Percentiles rank a stretch among this genome's conserved stretches.
Evolutionary conservation across 768 basidiomycete species (phyloP).

Genomic region (Amyloporia xantha): DNA sequence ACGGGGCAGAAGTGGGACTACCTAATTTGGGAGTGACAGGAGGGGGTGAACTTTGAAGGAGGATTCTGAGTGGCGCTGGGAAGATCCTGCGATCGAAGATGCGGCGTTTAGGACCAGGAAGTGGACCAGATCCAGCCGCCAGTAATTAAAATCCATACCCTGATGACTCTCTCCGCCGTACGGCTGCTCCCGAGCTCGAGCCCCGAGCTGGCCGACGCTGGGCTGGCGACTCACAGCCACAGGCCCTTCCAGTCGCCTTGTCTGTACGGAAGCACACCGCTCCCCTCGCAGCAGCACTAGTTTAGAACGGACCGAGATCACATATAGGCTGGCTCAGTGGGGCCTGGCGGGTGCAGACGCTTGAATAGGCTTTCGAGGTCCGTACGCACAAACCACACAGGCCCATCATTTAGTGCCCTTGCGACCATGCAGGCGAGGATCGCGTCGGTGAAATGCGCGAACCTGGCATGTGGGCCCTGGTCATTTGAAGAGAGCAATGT

Average conservation of each 20-base stretch:
- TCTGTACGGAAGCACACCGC: not conserved
- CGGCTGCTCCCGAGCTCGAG: too few relatives aligned
- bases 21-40: not conserved
- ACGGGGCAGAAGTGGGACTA: not conserved
- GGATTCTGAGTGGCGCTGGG: not conserved
- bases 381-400: not conserved
- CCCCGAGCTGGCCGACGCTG: too few relatives aligned
- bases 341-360: not conserved
- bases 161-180: too few relatives aligned
- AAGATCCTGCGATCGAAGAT: conserved; percentile 9
- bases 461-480: not conserved
- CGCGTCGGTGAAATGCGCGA: too few relatives aligned
- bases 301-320: not conserved
- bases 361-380: not conserved
- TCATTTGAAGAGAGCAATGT: too few relatives aligned
- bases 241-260: not conserved
- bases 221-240: too few relatives aligned
- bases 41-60: conserved; percentile 1
- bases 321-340: not conserved
- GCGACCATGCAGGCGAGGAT: too few relatives aligned
- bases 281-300: not conserved
- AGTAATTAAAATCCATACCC: too few relatives aligned
- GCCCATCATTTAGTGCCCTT: too few relatives aligned
- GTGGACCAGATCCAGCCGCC: too few relatives aligned
- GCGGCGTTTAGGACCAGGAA: conserved; percentile 9